Evolutionary conservation across 805 yeast genomes (phyloP), one percentile per base, ranked within the genome.

Genomic region (Candida boleticola): DNA sequence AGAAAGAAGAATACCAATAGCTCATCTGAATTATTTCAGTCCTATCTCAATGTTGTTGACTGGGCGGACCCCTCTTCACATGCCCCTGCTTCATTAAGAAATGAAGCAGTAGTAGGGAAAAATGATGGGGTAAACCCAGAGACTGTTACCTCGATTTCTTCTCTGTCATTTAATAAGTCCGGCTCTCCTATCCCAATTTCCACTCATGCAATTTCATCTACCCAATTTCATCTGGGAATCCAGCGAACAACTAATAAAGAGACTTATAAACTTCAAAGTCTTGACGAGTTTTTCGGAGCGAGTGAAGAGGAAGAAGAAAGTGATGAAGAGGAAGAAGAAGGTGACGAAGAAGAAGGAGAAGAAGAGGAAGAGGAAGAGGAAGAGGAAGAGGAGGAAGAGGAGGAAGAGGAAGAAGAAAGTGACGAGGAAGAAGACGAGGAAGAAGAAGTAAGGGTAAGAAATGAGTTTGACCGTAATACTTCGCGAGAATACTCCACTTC

Each of bases 271-370:
- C 61, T 85, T 29, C 95, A 88, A 58, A 85, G 90, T 43, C 64
- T 90, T 43, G 97, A 90, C 55, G 98, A 90, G 47, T 90, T 90
- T 58, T 82, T 90, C 51, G 84, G 67, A 41, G 40, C 10, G 16
- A 57, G 50, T 11, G 56, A 52, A 5, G 57, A 47, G 0, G 57
- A 46, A 4, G 61, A 50, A 11, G 54, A 48, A 1, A 54, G 51
- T 3, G 61, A 47, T 3, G 59, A 53, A 16, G 52, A 45, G 9
- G 59, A 52, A 21, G 38, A 22, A 5, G 25, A 19, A 6, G 16
- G n/a, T n/a, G n/a, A n/a, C n/a, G n/a, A n/a, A n/a, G n/a, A n/a
- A 14, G 38, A 35, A n/a, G 27, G 13, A 16, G 29, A 22, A 10
- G 22, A 25, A 29, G 17, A 17, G 5, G 32, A 27, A 29, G 40